Evolutionary conservation across 768 basidiomycete genomes (phyloP).

Genomic region (Dentipellis sp.): DNA sequence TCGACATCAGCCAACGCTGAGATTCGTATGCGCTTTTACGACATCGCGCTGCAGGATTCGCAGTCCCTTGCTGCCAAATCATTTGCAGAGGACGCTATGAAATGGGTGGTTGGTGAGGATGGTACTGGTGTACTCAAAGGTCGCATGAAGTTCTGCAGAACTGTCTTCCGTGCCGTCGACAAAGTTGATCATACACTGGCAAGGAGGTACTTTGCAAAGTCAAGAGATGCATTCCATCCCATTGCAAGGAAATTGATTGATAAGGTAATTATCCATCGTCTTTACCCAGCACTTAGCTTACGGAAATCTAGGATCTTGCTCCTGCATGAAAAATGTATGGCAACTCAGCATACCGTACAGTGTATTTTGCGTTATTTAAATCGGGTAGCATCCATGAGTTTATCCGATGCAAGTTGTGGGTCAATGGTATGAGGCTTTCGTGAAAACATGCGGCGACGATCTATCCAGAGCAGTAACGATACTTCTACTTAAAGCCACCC

Average conservation of each 20-base stretch:
- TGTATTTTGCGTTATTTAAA: no score
- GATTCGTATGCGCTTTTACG: constrained; percentile 71
- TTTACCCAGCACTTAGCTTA: not conserved
- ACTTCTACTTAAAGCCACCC: constrained; percentile 66
- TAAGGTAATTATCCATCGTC: constrained; percentile 38
- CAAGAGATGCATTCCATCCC: constrained; percentile 58
- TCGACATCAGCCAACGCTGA: constrained; percentile 64
- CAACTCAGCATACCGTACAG: no score
- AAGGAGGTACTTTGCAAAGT: constrained; percentile 33
- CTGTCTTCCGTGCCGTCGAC: constrained; percentile 45
- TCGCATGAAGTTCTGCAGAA: constrained; percentile 80
- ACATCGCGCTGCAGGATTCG: constrained; percentile 49
- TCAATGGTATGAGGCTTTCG: no score
- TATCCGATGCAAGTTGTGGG: no score
- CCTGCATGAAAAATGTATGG: not conserved
- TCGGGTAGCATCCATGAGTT: no score
- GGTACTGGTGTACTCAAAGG: constrained; percentile 59
- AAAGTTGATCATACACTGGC: constrained; percentile 49
- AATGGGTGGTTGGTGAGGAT: constrained; percentile 60
- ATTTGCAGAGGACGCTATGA: constrained; percentile 45
- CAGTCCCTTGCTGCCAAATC: constrained; percentile 34
- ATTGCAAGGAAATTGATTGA: constrained; percentile 70
- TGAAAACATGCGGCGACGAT: no score
- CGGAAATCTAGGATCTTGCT: constrained; percentile 18
- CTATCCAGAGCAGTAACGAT: not conserved